Base-by-base conservation (phyloP, 345 rosid genomes). In the Luvunga scandens region DNA sequence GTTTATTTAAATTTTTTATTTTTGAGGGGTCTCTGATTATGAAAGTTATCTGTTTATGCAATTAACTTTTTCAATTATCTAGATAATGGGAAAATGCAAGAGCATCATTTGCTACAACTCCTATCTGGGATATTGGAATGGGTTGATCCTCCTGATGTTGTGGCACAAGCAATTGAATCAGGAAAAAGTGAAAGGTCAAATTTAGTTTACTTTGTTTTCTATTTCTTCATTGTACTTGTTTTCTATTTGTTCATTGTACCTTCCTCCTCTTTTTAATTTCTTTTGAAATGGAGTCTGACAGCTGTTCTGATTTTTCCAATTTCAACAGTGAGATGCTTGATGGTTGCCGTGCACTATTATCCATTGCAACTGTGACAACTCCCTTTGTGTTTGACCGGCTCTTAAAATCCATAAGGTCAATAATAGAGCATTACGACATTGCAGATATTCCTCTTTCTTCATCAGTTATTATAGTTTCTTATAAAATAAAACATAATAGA, bases 331-430 rank as follows among this genome's bases (percentile, higher is more conserved):
- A 96, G 90, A 83, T 96, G 93, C 90, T 94, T 68, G 99, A 96
- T 86, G 98, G 99, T 75, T 96, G 98, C 83, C 99, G 99, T 64
- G 97, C 97, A 70, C 83, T 96, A 81, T 84, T 92, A 79, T 91
- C 95, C 67, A 86, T 96, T 74, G 97, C 92, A 81, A 92, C 91
- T 69, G 95, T 94, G 62, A 91, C 92, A 60, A 82, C 83, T 63
- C 91, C 97, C 70, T 76, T 78, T 80, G 77, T 83, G 64, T 92
- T 96, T 91, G 93, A 96, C 81, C 89, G 79, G 81, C 97, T 96
- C 85, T 82, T 92, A 77, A 93, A 86, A 87, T 87, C 95, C 36
- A 77, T 92, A 84, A 94, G 97, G 99, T 96, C 66, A 78, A 86
- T 84, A 22, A 68, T 65, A 64, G 75, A 60, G 28, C 57, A 53